Percentiles rank a stretch among this genome's conserved stretches.
Conservation (phyloP, 768 basidiomycete species). For the Termitomyces sp. region DNA sequence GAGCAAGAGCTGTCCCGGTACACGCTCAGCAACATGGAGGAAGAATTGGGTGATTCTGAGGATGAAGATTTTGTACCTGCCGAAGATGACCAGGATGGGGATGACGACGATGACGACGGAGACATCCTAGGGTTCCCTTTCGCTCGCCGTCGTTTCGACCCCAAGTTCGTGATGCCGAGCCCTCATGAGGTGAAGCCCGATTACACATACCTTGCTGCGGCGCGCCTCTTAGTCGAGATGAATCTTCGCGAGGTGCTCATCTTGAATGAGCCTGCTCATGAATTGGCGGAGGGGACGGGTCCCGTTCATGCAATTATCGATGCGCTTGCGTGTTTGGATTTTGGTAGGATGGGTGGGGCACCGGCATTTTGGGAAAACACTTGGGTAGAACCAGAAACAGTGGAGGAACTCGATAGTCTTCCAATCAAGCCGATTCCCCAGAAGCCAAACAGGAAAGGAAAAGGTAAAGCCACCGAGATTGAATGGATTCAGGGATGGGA, state of each 20-base stretch:
- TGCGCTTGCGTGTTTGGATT: slow-evolving; percentile 28
- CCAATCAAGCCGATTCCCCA: background rate
- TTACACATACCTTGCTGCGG: slow-evolving; percentile 52
- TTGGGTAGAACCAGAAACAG: background rate
- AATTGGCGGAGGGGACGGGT: background rate
- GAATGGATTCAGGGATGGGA: slow-evolving; percentile 45
- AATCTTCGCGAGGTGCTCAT: slow-evolving; percentile 43
- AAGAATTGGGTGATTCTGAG: slow-evolving; percentile 10
- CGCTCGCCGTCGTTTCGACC: slow-evolving; percentile 15
- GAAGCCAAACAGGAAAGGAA: slow-evolving; percentile 22
- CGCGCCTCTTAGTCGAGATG: slow-evolving; percentile 48
- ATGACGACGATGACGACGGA: slow-evolving; percentile 13
- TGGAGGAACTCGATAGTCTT: background rate
- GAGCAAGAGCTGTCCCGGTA: slow-evolving; percentile 16
- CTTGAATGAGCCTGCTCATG: background rate
- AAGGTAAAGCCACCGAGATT: slow-evolving; percentile 13
- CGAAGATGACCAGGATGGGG: slow-evolving; percentile 12
- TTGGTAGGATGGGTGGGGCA: slow-evolving; percentile 38
- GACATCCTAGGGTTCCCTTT: slow-evolving; percentile 17
- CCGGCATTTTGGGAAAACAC: slow-evolving; percentile 38
- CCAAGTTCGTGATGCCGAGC: slow-evolving; percentile 17
- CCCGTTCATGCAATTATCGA: slow-evolving; percentile 11
- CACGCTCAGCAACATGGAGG: slow-evolving; percentile 9
- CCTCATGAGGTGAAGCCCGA: slow-evolving; percentile 38
- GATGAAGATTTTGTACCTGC: slow-evolving; percentile 20